Conservation (phyloP, 2,329 filamentous ascomycete genomes). For the Ophiostoma ulmi region DNA sequence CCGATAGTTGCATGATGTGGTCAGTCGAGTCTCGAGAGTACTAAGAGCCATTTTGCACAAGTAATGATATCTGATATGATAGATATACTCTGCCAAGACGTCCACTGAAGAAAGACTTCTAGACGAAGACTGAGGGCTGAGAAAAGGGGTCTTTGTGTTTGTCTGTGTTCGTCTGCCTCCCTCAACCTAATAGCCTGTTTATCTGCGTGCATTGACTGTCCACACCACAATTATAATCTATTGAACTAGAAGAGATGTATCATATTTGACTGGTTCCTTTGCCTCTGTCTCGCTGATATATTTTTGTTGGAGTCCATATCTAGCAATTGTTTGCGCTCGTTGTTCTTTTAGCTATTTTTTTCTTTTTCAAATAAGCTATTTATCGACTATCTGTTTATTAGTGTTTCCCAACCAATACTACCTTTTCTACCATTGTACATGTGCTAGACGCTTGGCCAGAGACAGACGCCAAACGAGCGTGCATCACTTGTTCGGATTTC, state of each 20-base stretch:
- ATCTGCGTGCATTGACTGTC: neutral
- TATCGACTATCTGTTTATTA: neutral
- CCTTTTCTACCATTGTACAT: neutral
- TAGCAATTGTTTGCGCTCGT: neutral
- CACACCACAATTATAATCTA: neutral
- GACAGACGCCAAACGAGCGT: slow-evolving; percentile 7
- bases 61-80: neutral
- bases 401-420: neutral
- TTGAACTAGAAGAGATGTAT: neutral
- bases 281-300: neutral
- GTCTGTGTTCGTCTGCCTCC: neutral
- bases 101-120: neutral
- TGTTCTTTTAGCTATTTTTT: neutral
- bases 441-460: slow-evolving; percentile 4
- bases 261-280: neutral
- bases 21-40: neutral
- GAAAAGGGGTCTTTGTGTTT: neutral
- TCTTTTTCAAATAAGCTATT: neutral
- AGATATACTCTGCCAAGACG: too few relatives aligned
- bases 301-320: neutral
- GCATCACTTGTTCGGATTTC: neutral
- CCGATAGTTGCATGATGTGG: neutral
- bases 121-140: neutral
- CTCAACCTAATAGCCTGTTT: neutral
- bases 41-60: neutral